Base-by-base conservation (phyloP, 805 yeast genomes). In the Zygosaccharomyces pseudorouxii region DNA sequence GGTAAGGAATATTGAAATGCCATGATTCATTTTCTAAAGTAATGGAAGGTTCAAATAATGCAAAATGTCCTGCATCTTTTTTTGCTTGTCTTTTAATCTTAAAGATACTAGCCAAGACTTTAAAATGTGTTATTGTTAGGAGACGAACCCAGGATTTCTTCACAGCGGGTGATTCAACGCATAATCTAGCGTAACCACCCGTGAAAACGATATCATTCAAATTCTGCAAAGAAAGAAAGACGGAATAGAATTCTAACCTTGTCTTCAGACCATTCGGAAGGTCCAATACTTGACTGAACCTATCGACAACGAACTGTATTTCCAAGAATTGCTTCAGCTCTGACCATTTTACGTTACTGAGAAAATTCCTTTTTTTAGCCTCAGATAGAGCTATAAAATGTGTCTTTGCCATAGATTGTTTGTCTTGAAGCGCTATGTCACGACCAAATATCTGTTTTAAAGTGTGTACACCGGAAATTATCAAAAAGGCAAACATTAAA, bases 1-100 rank as follows among this genome's bases (percentile, higher is more conserved):
- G 80, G 63, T 84, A 79, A 0, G 97, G 97, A 44, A 89, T 72
- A 20, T 72, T 71, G 38, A 84, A 61, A 46, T 82, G 75, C 55
- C 79, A 71, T 49, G 71, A 44, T 58, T 71, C 59, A 68, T 71
- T 58, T 59, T 63, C 55, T 57, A 71, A 41, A 67, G 67, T 38
- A 68, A 68, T 71, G 75, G 78, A 56, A 58, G 65, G 58, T n/a
- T 55, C 46, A 5, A 54, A 52, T 1, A 52, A 51, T 4, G 56
- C 53, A 9, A 52, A 44, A 12, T 45, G 33, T 5, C 51, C 51
- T 27, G 53, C 53, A n/a, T 47, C 47, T 4, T 40, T 31, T 18
- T 44, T 27, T 35, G 49, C 44, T 28, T 64, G 67, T 1, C 55
- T 50, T 5, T 60, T 30, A 3, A 71, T 56, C 18, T 68, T 65